Evolutionary conservation across 805 yeast species (phyloP).

Genomic region (Kodamaea kaohsiungensis): DNA sequence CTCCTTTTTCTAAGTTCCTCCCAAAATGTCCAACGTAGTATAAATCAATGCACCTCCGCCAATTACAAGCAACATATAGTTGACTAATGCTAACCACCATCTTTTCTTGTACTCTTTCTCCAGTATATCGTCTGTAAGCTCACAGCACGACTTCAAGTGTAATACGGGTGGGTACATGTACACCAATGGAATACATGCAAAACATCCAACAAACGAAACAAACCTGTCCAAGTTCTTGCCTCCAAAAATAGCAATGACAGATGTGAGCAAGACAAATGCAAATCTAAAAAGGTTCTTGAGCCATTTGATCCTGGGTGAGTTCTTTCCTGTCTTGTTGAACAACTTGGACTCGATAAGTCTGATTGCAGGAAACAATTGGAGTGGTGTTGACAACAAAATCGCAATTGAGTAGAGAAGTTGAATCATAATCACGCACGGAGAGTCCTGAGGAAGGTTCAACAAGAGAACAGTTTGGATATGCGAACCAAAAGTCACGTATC

Average conservation of each 20-base stretch:
- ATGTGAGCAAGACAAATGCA: slow-evolving; percentile 52
- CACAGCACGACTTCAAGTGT: slow-evolving; percentile 57
- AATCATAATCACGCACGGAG: slow-evolving; percentile 59
- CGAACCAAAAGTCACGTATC: slow-evolving; percentile 70
- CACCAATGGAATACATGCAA: slow-evolving; percentile 83
- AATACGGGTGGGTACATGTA: slow-evolving; percentile 84
- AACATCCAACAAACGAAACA: slow-evolving; percentile 80
- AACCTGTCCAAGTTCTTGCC: slow-evolving; percentile 69
- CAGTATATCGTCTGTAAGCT: slow-evolving; percentile 16
- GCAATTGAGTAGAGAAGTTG: slow-evolving; percentile 76
- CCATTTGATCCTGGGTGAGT: slow-evolving; percentile 58
- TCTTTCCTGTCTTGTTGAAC: slow-evolving; percentile 54
- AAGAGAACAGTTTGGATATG: slow-evolving; percentile 66
- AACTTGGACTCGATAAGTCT: slow-evolving; percentile 66
- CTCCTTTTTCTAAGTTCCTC: background rate
- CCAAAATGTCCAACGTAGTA: slow-evolving; percentile 61
- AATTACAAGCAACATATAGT: slow-evolving; percentile 49
- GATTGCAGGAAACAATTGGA: slow-evolving; percentile 78
- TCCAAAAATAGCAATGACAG: slow-evolving; percentile 63
- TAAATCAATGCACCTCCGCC: slow-evolving; percentile 67
- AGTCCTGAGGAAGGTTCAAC: slow-evolving; percentile 68
- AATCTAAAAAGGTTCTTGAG: slow-evolving; percentile 60
- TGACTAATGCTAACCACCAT: slow-evolving; percentile 42
- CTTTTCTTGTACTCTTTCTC: slow-evolving; percentile 29
- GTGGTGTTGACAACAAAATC: slow-evolving; percentile 75